A percentile compares a stretch with the other conserved stretches of the same genome.
These are phyloP conservation scores for Hippophae tibetana DNA, from an alignment of 306 rosid species.

Conservation along the genomic window DNA sequence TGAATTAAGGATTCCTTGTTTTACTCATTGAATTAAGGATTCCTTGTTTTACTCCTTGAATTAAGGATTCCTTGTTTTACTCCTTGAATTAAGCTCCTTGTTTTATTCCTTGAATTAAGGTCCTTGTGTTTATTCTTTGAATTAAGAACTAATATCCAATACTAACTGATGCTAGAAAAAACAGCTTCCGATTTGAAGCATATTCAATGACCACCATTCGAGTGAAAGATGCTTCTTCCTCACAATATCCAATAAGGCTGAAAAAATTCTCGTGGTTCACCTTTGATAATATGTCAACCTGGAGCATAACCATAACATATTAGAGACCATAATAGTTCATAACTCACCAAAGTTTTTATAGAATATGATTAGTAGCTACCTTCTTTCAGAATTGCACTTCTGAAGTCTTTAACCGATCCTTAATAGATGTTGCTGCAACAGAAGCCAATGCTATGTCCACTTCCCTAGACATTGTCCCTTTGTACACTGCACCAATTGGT, in stretches of 20 bases:
- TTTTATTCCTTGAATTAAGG: no score
- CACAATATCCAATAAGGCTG: constrained; percentile 77
- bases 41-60: no score
- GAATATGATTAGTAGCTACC: constrained; percentile 33
- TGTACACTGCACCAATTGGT: constrained; percentile 68
- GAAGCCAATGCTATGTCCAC: constrained; percentile 86
- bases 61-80: no score
- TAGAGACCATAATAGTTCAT: constrained; percentile 6
- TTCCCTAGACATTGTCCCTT: no score
- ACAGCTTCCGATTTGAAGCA: constrained; percentile 86
- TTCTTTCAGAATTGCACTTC: constrained; percentile 75
- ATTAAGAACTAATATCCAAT: no score
- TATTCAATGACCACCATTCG: constrained; percentile 94
- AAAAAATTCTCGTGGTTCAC: constrained; percentile 92
- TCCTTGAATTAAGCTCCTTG: no score
- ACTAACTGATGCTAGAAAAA: no score
- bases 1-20: no score
- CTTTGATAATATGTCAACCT: constrained; percentile 68
- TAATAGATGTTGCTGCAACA: constrained; percentile 38
- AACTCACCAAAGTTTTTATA: constrained; percentile 2
- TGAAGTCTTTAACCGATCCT: constrained; percentile 53
- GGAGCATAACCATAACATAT: constrained; percentile 26
- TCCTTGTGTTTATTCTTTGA: no score
- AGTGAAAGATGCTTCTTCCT: constrained; percentile 85
- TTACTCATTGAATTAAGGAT: no score